Evolutionary conservation across 2,329 filamentous ascomycete species (phyloP).

Genomic region (Cryphonectria radicalis): DNA sequence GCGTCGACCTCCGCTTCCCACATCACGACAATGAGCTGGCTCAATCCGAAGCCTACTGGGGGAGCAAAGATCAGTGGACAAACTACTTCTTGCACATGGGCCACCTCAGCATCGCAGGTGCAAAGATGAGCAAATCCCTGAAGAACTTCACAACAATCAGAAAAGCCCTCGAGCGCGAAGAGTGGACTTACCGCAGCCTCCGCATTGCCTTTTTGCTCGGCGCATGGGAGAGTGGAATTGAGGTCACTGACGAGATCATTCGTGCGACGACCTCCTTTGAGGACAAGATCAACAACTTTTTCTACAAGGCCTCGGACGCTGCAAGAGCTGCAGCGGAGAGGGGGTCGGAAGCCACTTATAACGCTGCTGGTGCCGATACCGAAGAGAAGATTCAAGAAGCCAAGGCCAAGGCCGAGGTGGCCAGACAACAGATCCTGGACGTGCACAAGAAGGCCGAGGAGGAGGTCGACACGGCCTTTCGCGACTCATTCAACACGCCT

Average conservation of each 20-base stretch:
- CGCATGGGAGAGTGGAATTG: conserved; percentile 70
- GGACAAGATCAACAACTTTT: conserved; percentile 60
- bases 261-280: conserved; percentile 66
- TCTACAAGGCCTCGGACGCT: conserved; percentile 40
- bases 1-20: conserved; percentile 88
- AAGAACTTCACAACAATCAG: conserved; percentile 97
- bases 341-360: conserved; percentile 4
- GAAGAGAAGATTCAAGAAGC: conserved; percentile 24
- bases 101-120: conserved; percentile 84
- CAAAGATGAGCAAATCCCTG: conserved; percentile 93
- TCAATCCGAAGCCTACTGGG: conserved; percentile 72
- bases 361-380: conserved; percentile 12
- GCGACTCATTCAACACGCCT: conserved; percentile 73
- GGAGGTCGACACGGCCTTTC: conserved; percentile 63
- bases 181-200: conserved; percentile 68
- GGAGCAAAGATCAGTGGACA: conserved; percentile 70
- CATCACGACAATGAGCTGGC: conserved; percentile 91
- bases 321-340: conserved; percentile 19
- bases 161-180: conserved; percentile 70
- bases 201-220: conserved; percentile 72
- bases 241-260: conserved; percentile 69
- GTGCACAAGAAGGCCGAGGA: conserved; percentile 58
- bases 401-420: conserved; percentile 29
- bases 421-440: conserved; percentile 41
- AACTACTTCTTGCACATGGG: conserved; percentile 96